Evolutionary conservation across 805 yeast genomes (phyloP).

Genomic region (Tetrapisispora nanseiensis): DNA sequence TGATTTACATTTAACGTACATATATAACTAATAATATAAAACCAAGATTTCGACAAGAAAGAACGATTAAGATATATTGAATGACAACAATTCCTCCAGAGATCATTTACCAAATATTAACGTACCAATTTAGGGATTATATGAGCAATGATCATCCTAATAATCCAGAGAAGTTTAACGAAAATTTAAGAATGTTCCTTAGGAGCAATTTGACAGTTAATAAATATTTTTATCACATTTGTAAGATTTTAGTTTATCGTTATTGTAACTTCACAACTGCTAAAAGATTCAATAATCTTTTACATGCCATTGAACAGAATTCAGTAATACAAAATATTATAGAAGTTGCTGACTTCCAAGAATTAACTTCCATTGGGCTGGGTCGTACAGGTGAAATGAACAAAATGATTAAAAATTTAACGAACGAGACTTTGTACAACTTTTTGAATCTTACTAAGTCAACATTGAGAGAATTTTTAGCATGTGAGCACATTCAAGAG

Average conservation of each 20-base stretch:
- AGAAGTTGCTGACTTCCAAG: slow-evolving; percentile 74
- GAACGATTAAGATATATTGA: neutral
- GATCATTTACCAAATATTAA: slow-evolving; percentile 44
- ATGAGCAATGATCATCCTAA: slow-evolving; percentile 42
- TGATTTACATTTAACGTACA: too few relatives aligned
- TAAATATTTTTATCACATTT: slow-evolving; percentile 47
- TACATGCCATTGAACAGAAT: slow-evolving; percentile 41
- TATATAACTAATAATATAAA: too few relatives aligned
- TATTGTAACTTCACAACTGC: slow-evolving; percentile 73
- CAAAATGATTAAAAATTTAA: slow-evolving; percentile 83
- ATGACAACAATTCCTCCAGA: slow-evolving; percentile 39
- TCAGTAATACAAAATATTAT: slow-evolving; percentile 46
- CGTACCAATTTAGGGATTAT: slow-evolving; percentile 43
- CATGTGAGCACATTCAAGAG: slow-evolving; percentile 75
- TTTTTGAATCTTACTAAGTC: slow-evolving; percentile 52
- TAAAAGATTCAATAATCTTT: slow-evolving; percentile 63
- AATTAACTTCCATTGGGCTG: slow-evolving; percentile 79
- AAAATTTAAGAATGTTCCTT: slow-evolving; percentile 42
- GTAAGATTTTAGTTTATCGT: slow-evolving; percentile 49
- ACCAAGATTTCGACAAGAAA: too few relatives aligned
- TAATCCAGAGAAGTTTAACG: slow-evolving; percentile 33
- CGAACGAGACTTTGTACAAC: slow-evolving; percentile 55
- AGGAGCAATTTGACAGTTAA: slow-evolving; percentile 46
- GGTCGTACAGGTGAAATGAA: slow-evolving; percentile 88
- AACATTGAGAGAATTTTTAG: slow-evolving; percentile 66